Conservation (phyloP, 1,139 yeast genomes). For the Tardiomyces depauwii region DNA sequence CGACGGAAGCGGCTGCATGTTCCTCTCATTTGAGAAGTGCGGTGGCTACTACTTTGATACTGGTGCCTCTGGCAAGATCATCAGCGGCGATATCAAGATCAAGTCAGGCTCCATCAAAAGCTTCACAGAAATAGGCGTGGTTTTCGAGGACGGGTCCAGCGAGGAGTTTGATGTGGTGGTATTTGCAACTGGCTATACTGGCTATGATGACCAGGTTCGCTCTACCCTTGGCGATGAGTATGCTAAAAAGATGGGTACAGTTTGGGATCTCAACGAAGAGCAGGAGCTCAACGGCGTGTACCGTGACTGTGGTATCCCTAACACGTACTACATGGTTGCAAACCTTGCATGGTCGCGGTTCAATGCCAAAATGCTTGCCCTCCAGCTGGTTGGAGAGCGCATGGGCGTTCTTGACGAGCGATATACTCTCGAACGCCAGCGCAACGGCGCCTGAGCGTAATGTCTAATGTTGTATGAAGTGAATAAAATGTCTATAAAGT, state of each 20-base stretch:
- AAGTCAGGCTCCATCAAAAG: constrained; percentile 27
- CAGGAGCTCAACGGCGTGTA: constrained; percentile 12
- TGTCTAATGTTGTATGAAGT: too few relatives aligned
- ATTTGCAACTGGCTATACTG: constrained; percentile 35
- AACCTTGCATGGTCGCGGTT: constrained; percentile 12
- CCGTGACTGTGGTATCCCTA: constrained; percentile 11
- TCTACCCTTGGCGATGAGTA: constrained; percentile 28
- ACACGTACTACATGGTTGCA: constrained; percentile 12
- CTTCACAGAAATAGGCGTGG: constrained; percentile 29
- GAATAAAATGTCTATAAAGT: too few relatives aligned
- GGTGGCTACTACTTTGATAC: constrained; percentile 35
- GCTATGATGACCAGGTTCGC: constrained; percentile 32
- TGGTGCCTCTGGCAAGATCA: constrained; percentile 31
- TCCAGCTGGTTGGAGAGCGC: constrained; percentile 16
- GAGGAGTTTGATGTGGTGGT: constrained; percentile 31
- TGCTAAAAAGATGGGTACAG: constrained; percentile 8
- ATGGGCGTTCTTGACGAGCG: constrained; percentile 4
- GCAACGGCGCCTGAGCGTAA: not conserved
- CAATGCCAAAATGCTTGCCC: constrained; percentile 14
- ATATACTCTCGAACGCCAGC: not conserved
- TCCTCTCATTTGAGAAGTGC: constrained; percentile 31
- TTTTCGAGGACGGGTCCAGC: constrained; percentile 29
- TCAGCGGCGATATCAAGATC: constrained; percentile 28
- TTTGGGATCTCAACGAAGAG: constrained; percentile 20
- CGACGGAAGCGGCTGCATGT: constrained; percentile 34